Percentiles rank a stretch among this genome's conserved stretches.
Conservation (phyloP, 2,329 filamentous ascomycete species). For the Trichophyton benhamiae region DNA sequence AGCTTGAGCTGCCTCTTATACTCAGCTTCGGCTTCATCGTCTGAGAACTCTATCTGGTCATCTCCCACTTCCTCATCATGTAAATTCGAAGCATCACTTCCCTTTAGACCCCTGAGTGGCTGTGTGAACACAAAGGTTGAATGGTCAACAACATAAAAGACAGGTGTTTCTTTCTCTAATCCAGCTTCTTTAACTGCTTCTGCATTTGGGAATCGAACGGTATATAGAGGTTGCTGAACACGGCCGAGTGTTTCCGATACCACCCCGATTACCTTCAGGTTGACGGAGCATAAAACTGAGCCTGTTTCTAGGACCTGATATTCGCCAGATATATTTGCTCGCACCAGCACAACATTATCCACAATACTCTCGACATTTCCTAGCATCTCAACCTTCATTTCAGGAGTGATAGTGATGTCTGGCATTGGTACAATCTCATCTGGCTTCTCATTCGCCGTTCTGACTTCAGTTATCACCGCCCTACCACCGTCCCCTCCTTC, state of each 20-base stretch:
- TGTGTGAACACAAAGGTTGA: slow-evolving; percentile 80
- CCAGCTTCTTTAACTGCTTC: slow-evolving; percentile 56
- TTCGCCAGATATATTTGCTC: slow-evolving; percentile 65
- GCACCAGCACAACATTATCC: slow-evolving; percentile 65
- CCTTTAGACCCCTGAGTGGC: slow-evolving; percentile 64
- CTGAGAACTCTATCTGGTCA: slow-evolving; percentile 88
- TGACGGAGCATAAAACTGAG: slow-evolving; percentile 66
- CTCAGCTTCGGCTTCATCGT: slow-evolving; percentile 86
- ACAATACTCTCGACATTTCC: slow-evolving; percentile 67
- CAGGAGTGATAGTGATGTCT: slow-evolving; percentile 60
- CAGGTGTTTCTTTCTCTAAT: slow-evolving; percentile 53
- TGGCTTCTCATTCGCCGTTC: slow-evolving; percentile 66
- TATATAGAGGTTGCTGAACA: slow-evolving; percentile 77
- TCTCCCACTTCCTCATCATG: slow-evolving; percentile 82
- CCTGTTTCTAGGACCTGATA: slow-evolving; percentile 74
- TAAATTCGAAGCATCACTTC: slow-evolving; percentile 86
- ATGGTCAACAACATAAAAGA: slow-evolving; percentile 70
- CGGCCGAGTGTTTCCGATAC: slow-evolving; percentile 78
- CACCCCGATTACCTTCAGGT: slow-evolving; percentile 64
- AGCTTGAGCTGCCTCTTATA: slow-evolving; percentile 59
- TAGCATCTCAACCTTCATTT: slow-evolving; percentile 64
- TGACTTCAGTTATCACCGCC: slow-evolving; percentile 41
- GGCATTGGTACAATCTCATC: slow-evolving; percentile 60
- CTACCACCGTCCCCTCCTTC: slow-evolving; percentile 52
- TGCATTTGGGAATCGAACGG: slow-evolving; percentile 58